Evolutionary conservation across 352 stramenopile species (phyloP), one percentile per base, ranked within the genome.

Genomic region (Globisporangium abappressorium): DNA sequence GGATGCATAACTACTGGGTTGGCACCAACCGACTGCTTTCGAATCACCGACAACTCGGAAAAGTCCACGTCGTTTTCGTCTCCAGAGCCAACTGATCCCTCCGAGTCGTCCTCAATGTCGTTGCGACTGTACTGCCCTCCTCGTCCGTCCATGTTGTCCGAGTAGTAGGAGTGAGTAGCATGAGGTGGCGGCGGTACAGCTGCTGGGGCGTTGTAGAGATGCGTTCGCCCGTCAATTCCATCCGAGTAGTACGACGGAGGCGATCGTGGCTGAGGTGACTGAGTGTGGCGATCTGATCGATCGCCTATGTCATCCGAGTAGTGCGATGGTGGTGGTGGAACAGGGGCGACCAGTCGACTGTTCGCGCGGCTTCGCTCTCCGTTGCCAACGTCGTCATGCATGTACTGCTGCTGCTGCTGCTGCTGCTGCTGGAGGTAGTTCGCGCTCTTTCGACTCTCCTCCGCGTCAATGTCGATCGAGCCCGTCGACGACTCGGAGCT

Each of bases 381-480:
- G 4, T 33, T 49, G n/a, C 6, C 18, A 24, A 24, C 43, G 6
- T 51, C 18, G 43, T 51, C 43, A 18, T 51, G 43, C 6, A 24
- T 3, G 43, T 12, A 24, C 43, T 51, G 38, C 38, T 46, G 38
- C 36, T 46, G 34, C 14, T 60, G 43, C 43, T 51, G 38, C 38
- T 46, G 38, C 36, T 46, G 34, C 14, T 60, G 43, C n/a, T 36
- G 34, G 3, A 49, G 33, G 33, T 62, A 62, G 58, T 53, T 47
- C 1, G 54, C 67, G n/a, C 59, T 66, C 26, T 28, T 41, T n/a
- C 20, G 51, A n/a, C 46, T 33, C 5, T 73, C 57, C 3, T 73
- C 71, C 33, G 80, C 76, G 56, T 93, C 85, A 68, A 91, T 89
- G 53, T 93, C 82, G 46, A 93, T 91, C 3, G 84, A 93, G 34